A percentile compares a stretch with the other conserved stretches of the same genome.
Evolutionary conservation across 306 rosid species (phyloP).

Genomic region (Dalbergia oliveri): DNA sequence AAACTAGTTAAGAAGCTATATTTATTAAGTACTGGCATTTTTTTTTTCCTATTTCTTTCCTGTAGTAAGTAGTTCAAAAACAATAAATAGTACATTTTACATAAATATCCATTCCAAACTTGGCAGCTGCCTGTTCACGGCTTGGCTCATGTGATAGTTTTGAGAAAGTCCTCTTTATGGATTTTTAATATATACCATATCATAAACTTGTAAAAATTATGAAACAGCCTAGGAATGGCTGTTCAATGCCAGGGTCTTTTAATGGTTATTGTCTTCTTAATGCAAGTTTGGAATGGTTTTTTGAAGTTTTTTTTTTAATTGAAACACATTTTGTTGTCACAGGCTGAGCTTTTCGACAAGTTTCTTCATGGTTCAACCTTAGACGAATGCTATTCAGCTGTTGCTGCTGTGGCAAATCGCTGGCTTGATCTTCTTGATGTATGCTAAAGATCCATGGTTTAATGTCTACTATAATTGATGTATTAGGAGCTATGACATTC

Average conservation of each 20-base stretch:
- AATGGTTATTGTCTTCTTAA: slow-evolving; percentile 32
- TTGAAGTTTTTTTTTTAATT: slow-evolving; percentile 32
- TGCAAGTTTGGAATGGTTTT: slow-evolving; percentile 27
- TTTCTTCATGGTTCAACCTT: slow-evolving; percentile 92
- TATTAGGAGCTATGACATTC: slow-evolving; percentile 14
- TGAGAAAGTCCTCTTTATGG: slow-evolving; percentile 7
- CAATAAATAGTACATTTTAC: neutral
- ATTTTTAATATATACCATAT: slow-evolving; percentile 14
- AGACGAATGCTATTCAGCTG: slow-evolving; percentile 91
- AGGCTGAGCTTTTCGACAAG: slow-evolving; percentile 98
- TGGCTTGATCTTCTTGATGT: slow-evolving; percentile 99
- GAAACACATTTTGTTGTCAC: slow-evolving; percentile 44
- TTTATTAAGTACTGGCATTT: neutral
- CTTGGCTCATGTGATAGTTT: slow-evolving; percentile 22
- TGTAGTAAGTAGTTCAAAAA: neutral
- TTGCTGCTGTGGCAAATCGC: slow-evolving; percentile 86
- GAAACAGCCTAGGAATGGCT: slow-evolving; percentile 5
- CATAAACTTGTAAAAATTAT: neutral
- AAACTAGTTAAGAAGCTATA: slow-evolving; percentile 26
- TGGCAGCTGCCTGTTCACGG: slow-evolving; percentile 5
- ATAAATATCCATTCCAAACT: slow-evolving; percentile 16
- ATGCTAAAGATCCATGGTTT: slow-evolving; percentile 50
- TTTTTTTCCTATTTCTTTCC: slow-evolving; percentile 1
- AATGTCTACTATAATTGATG: slow-evolving; percentile 39
- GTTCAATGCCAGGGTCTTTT: slow-evolving; percentile 38